phyloP scores from a whole-genome alignment of 2,329 filamentous ascomycete species.

The Alternaria sp. region DNA sequence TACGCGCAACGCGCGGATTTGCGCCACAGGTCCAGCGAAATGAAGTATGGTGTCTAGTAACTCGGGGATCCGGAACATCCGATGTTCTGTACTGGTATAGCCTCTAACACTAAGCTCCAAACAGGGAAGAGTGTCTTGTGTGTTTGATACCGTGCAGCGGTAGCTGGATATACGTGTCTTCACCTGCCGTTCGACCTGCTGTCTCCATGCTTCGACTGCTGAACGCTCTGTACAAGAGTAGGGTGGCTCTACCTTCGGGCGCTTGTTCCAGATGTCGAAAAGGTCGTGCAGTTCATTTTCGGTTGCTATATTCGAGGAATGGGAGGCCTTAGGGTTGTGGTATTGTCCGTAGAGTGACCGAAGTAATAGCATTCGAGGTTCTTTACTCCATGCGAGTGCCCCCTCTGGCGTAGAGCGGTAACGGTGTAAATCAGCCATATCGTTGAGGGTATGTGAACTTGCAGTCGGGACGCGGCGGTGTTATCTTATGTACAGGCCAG shows the following conservation, averaged over 20 bases:
- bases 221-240: not conserved
- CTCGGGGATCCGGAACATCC: not conserved
- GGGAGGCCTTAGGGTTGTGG: not conserved
- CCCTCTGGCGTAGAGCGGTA: no score
- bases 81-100: not conserved
- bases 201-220: not conserved
- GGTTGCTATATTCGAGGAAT: no score
- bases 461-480: no score
- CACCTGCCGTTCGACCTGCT: not conserved
- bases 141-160: not conserved
- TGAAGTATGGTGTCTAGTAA: not conserved
- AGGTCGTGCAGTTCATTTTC: not conserved
- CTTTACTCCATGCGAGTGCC: no score
- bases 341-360: not conserved
- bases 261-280: fast-evolving
- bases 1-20: not conserved
- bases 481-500: not conserved
- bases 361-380: not conserved
- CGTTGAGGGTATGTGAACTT: no score
- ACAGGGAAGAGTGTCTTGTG: not conserved
- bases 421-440: no score
- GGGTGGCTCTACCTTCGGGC: not conserved
- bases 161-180: not conserved
- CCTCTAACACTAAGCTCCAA: fast-evolving
- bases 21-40: not conserved